Evolutionary conservation across 164 flowering plant genomes (phyloP).

Genomic region (Buxus sempervirens): DNA sequence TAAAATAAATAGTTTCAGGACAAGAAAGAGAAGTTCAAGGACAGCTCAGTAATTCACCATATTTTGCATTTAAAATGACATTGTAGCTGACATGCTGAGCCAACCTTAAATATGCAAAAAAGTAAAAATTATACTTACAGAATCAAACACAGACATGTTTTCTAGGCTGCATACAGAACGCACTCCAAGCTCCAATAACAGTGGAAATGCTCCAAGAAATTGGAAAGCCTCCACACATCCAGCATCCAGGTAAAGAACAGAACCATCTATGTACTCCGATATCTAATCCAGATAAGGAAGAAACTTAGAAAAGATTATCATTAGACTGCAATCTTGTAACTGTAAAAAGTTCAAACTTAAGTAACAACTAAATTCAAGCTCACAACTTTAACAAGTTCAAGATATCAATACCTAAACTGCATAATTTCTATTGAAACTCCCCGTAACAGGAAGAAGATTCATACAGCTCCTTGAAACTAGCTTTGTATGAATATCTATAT

Average conservation of each 20-base stretch:
- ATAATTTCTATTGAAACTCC: too few species aligned
- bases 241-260: conserved; percentile 81
- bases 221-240: conserved; percentile 93
- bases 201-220: conserved; percentile 68
- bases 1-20: neutral
- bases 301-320: neutral
- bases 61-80: neutral
- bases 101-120: neutral
- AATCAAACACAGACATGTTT: conserved; percentile 55
- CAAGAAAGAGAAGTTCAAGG: neutral
- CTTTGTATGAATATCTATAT: too few species aligned
- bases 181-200: conserved; percentile 72
- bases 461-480: too few species aligned
- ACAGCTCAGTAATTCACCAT: neutral
- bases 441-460: too few species aligned
- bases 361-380: too few species aligned
- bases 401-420: too few species aligned
- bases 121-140: conserved; percentile 36
- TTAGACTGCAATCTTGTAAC: neutral
- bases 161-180: conserved; percentile 83
- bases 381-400: too few species aligned
- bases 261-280: conserved; percentile 66
- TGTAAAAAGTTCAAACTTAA: neutral
- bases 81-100: neutral
- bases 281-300: conserved; percentile 38